Base-by-base conservation (phyloP, 805 yeast genomes). In the Lipomyces sp. region DNA sequence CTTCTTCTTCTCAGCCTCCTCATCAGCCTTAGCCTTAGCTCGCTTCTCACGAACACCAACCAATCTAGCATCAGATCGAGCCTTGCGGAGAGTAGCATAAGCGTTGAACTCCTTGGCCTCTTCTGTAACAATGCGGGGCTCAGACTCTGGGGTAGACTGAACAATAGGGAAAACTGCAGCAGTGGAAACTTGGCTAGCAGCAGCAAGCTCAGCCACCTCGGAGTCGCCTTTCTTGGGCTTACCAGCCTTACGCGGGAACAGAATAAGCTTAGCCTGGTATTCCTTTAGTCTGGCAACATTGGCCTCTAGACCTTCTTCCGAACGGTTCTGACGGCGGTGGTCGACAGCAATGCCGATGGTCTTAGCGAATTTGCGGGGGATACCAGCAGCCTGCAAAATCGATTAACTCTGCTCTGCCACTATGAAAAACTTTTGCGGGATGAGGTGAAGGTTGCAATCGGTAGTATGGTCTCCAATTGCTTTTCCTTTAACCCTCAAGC, bases 291-390 rank as follows among this genome's bases (percentile, higher is more conserved):
- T 92, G 82, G 87, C 90, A 79, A 95, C 98, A 85, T 95, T 95
- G 77, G 86, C 84, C 81, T 94, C 95, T 77, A 92, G 91, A 80
- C 90, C 92, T 86, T 93, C 99, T 78, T 90, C 90, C 78, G 93
- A 88, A 87, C 91, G 93, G 96, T 95, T 95, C 82, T 89, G 94
- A 86, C 99, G 93, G 88, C 99, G 94, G 94, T 91, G 97, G 87
- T 95, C 99, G 80, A 94, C 98, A 77, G 99, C 92, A 79, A 95
- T 91, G 84, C 99, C 99, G 78, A 95, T 83, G 80, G 98, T 90
- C 89, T 97, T 92, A 81, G 99, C 99, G 85, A 91, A 92, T 83
- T 92, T 90, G 75, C 92, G 84, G 78, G 93, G 83, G 79, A 91
- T 87, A 80, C 97, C 97, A 81, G 91, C 98, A 81, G 97, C 97